Conservation (phyloP, 2,329 filamentous ascomycete genomes). For the Chrysoporthe austroafricana region DNA sequence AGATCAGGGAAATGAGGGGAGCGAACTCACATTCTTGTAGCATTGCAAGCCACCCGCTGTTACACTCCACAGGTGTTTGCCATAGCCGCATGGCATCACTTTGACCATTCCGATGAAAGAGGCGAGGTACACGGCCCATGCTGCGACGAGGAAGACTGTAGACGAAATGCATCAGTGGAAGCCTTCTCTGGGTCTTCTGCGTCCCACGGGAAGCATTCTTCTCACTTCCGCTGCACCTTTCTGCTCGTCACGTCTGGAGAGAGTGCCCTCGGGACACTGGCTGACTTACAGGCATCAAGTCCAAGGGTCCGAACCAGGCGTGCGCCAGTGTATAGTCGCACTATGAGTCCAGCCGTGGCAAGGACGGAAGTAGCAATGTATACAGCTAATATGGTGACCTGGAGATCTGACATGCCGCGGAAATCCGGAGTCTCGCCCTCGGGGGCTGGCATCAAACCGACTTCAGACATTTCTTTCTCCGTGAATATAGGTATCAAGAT, state of each 20-base stretch:
- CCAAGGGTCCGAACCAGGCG: slow-evolving; percentile 22
- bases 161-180: background rate
- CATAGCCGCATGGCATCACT: slow-evolving; percentile 27
- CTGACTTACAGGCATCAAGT: slow-evolving; percentile 25
- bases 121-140: slow-evolving; percentile 26
- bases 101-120: slow-evolving; percentile 27
- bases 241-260: background rate
- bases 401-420: slow-evolving; percentile 23
- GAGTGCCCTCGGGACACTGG: background rate
- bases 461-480: slow-evolving; percentile 17
- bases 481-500: background rate
- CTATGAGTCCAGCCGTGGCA: slow-evolving; percentile 18
- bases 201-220: background rate
- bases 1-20: background rate
- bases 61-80: slow-evolving; percentile 27
- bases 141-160: slow-evolving; percentile 25
- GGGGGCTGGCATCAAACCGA: slow-evolving; percentile 24
- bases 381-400: slow-evolving; percentile 21
- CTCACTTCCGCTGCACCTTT: background rate
- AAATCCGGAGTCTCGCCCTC: slow-evolving; percentile 19
- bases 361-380: slow-evolving; percentile 23
- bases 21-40: slow-evolving; percentile 20
- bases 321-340: slow-evolving; percentile 24
- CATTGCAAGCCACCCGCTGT: slow-evolving; percentile 23
- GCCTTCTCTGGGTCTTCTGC: background rate